Evolutionary conservation across 2,329 filamentous ascomycete species (phyloP), one percentile per base, ranked within the genome.

Genomic region (Nemania diffusa): DNA sequence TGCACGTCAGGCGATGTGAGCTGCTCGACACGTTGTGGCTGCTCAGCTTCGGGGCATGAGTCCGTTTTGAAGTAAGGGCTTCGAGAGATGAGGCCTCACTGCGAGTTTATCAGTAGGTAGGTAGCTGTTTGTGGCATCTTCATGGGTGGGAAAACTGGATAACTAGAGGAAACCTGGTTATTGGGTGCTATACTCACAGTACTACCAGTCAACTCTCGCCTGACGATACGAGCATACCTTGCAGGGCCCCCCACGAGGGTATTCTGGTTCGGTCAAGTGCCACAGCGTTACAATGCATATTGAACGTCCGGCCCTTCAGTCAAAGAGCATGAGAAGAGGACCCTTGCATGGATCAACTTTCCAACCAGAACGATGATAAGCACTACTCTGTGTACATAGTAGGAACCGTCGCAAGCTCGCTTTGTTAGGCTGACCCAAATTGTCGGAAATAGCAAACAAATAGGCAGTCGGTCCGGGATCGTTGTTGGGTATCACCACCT

Each of bases 221-320:
- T 44, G 17, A 44, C 40, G 40, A 44, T 44, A 44, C 40, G 40
- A 27, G 46, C 24, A 20, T 50, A 50, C 15, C 20, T 27, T 50
- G 46, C 46, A 27, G 46, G 24, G 24, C 6, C 24, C 46, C 24
- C 46, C 46, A 50, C 46, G 46, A 50, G 46, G 46, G 24, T 50
- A 24, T 44, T 20, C 40, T 20, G 40, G 2, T 3, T 7, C n/a
- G 40, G 40, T 6, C 6, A 44, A 44, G 40, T 44, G 40, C 40
- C 17, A 50, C 20, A 50, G n/a, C n/a, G 51, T 62, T 62, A 20
- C 51, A 55, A 62, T 46, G 55, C 48, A 53, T 46, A 20, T n/a
- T 9, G 24, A 40, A 32, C 42, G 42, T 34, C 34, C 17, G 51
- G 27, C 24, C 48, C 57, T 50, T 20, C 15, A 42, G 24, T 44